Evolutionary conservation across 345 rosid genomes (phyloP).

Genomic region (Citrus unshiu): DNA sequence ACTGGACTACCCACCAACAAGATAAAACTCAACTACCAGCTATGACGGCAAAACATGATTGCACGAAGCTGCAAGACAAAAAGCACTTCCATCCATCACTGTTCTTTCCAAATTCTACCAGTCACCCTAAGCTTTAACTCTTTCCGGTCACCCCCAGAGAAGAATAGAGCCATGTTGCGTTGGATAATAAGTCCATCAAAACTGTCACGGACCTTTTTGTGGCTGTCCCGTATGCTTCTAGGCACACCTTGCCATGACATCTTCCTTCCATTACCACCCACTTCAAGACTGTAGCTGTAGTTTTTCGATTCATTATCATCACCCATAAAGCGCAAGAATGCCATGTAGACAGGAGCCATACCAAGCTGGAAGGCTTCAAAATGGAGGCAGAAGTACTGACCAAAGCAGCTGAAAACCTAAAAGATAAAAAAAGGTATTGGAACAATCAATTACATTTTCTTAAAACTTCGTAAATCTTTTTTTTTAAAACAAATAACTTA

Average conservation of each 20-base stretch:
- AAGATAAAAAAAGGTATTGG: not conserved
- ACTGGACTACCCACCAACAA: not conserved
- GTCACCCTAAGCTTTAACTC: constrained; percentile 80
- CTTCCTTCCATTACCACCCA: constrained; percentile 82
- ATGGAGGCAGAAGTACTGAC: constrained; percentile 75
- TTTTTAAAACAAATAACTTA: no score
- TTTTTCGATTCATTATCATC: constrained; percentile 76
- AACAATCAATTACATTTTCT: not conserved
- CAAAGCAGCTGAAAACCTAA: constrained; percentile 80
- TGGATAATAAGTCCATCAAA: constrained; percentile 80
- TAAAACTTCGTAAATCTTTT: not conserved
- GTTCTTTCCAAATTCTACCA: constrained; percentile 85
- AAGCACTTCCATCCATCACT: constrained; percentile 22
- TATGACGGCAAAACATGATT: not conserved
- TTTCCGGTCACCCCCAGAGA: constrained; percentile 76
- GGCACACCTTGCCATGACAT: constrained; percentile 82
- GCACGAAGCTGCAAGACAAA: not conserved
- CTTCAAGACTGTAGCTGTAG: constrained; percentile 78
- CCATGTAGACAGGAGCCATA: constrained; percentile 73
- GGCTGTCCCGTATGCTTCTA: constrained; percentile 75
- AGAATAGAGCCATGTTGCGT: constrained; percentile 77
- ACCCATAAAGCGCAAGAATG: constrained; percentile 77
- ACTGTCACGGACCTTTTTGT: constrained; percentile 75
- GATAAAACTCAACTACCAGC: constrained; percentile 17
- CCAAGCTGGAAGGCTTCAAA: constrained; percentile 85